Evolutionary conservation across 495 filamentous ascomycete species (phyloP).

Genomic region (Friedmanniomyces simplex): DNA sequence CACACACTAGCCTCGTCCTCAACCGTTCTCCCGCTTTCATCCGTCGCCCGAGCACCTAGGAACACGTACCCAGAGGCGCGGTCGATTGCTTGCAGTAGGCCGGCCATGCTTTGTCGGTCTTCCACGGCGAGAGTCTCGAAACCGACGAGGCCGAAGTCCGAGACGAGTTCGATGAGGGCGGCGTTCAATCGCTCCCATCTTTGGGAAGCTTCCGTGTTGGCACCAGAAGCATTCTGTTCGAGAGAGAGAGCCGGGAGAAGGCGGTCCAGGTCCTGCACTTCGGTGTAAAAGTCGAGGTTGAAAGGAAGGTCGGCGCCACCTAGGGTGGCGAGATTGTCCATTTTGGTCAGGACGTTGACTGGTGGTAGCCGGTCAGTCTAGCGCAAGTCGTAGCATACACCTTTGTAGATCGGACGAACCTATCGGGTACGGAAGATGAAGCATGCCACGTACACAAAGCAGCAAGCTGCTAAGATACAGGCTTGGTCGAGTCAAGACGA

Average conservation of each 20-base stretch:
- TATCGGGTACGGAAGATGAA: slow-evolving; percentile 88
- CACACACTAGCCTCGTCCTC: slow-evolving; percentile 47
- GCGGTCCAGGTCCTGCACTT: slow-evolving; percentile 86
- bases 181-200: slow-evolving; percentile 78
- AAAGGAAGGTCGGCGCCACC: slow-evolving; percentile 73
- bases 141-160: slow-evolving; percentile 76
- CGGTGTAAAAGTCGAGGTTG: slow-evolving; percentile 92
- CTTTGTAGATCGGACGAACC: slow-evolving; percentile 5
- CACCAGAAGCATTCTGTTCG: slow-evolving; percentile 20
- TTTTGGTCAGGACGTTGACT: slow-evolving; percentile 91
- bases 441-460: slow-evolving; percentile 87
- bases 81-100: slow-evolving; percentile 74
- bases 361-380: not conserved
- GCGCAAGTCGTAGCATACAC: no score
- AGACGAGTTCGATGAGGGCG: slow-evolving; percentile 75
- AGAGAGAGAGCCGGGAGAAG: slow-evolving; percentile 67
- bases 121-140: slow-evolving; percentile 95
- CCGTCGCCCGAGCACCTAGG: slow-evolving; percentile 79
- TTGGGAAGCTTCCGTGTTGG: slow-evolving; percentile 5
- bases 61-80: slow-evolving; percentile 89
- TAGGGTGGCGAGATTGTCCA: slow-evolving; percentile 66
- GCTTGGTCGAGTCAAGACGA: slow-evolving; percentile 80
- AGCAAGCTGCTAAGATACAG: slow-evolving; percentile 91
- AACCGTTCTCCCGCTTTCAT: slow-evolving; percentile 46
- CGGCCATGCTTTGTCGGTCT: slow-evolving; percentile 93